Percentiles rank a stretch among this genome's conserved stretches.
Conservation (phyloP, 768 basidiomycete genomes). For the Boletus vermiculosoides region DNA sequence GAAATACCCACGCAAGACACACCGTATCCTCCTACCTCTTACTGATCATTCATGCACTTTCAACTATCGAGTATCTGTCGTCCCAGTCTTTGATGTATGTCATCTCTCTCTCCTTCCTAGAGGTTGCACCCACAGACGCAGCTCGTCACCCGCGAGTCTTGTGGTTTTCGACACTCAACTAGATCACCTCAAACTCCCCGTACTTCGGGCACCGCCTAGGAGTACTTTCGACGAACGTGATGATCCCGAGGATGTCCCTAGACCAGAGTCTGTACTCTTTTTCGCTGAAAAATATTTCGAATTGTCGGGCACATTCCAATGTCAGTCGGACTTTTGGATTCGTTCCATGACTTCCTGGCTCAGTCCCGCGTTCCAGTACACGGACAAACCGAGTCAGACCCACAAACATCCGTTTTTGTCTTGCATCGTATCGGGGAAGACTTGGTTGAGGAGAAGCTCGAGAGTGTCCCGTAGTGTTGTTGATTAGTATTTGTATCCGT, state of each 20-base stretch:
- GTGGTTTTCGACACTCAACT: constrained; percentile 63
- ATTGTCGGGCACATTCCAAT: constrained; percentile 43
- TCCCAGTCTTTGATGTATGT: constrained; percentile 23
- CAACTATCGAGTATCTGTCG: constrained; percentile 39
- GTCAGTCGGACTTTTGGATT: constrained; percentile 34
- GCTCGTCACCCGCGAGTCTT: constrained; percentile 34
- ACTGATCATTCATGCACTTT: constrained; percentile 47
- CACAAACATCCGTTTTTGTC: constrained; percentile 5
- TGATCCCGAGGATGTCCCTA: constrained; percentile 17
- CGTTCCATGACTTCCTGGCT: neutral
- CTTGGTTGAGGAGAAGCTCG: neutral
- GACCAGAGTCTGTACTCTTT: constrained; percentile 37
- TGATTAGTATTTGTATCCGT: constrained; percentile 20
- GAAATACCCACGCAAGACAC: constrained; percentile 21
- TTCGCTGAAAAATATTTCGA: constrained; percentile 58
- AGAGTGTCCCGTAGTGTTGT: constrained; percentile 3
- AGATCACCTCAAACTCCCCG: constrained; percentile 48
- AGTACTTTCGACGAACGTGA: constrained; percentile 17
- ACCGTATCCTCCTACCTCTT: constrained; percentile 53
- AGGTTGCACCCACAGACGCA: constrained; percentile 4
- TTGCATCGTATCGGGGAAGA: constrained; percentile 13
- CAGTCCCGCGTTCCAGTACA: constrained; percentile 9
- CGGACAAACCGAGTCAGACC: constrained; percentile 1
- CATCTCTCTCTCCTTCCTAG: neutral
- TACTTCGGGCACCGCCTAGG: constrained; percentile 34